Base-by-base conservation (phyloP, 805 yeast genomes). In the Cephaloascus fragrans region DNA sequence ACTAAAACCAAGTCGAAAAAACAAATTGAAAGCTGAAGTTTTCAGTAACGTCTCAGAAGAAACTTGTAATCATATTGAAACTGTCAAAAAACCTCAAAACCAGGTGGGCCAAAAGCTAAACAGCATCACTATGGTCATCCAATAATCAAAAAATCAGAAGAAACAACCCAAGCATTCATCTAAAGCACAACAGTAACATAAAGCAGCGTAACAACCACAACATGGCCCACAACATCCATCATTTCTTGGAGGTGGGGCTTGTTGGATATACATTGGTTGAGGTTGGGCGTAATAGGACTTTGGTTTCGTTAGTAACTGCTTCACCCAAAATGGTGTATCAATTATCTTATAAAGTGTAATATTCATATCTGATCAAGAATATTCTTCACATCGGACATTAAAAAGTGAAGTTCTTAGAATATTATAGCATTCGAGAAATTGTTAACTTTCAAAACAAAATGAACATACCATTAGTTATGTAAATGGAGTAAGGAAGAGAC, bases 191-290 rank as follows among this genome's bases (percentile, higher is more conserved):
- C 58, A 55, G 28, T 23, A 23, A 23, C 28, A 23, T 6, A 23
- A 8, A 12, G 28, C 28, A 39, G 33, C 33, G 8, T 9, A 16
- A 16, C 33, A 31, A 31, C 15, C 15, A n/a, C 56, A 51, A 41
- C 53, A 49, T 41, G 54, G 47, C 16, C 46, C 50, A 26, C 57
- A 46, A 40, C 63, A 57, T 32, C 53, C 44, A 23, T 41, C 43
- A 17, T 47, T 53, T 16, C 48, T 48, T 34, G 41, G 33, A 19
- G 47, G 49, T 18, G 56, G 55, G 4, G 43, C 44, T 35, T 51
- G 59, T 42, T 56, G 61, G 17, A 53, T 48, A 35, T 53, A 51
- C 18, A 51, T 44, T 2, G 57, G 58, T 39, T 52, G 58, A 18
- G 26, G 56, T 39, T 52, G 56, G n/a, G 33, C 28, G 28, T 23